These are phyloP conservation scores for Nicotiana noctiflora DNA, from an alignment of 257 asterid genomes.

Conservation along the genomic window DNA sequence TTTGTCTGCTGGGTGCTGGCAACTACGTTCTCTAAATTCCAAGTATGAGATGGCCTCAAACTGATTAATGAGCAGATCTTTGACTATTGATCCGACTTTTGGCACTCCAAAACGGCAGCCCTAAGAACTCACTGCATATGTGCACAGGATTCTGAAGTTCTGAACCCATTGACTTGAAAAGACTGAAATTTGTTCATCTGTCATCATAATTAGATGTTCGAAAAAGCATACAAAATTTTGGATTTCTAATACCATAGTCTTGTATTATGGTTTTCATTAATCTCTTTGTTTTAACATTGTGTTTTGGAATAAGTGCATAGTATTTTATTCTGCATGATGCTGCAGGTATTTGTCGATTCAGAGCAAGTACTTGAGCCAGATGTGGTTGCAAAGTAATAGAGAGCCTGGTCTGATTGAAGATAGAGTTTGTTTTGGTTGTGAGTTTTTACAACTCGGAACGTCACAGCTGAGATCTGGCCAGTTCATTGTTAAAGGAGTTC, in stretches of 20 bases:
- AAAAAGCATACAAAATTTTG: not conserved
- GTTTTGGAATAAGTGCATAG: not conserved
- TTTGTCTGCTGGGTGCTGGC: not conserved
- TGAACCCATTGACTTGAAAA: not conserved
- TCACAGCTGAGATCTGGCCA: not conserved
- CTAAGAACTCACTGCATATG: not conserved
- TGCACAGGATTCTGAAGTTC: not conserved
- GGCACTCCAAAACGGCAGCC: not conserved
- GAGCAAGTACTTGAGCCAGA: not conserved
- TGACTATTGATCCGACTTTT: not conserved
- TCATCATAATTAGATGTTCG: not conserved
- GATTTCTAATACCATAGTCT: not conserved
- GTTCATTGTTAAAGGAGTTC: not conserved
- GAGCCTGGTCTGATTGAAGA: not conserved
- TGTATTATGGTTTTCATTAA: not conserved
- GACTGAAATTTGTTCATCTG: not conserved
- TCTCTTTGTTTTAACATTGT: not conserved
- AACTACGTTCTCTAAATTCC: not conserved
- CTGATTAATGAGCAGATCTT: not conserved
- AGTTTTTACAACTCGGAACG: not conserved
- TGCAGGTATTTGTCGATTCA: constrained; percentile 8
- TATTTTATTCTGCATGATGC: not conserved
- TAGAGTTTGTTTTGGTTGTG: not conserved
- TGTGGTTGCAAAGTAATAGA: not conserved
- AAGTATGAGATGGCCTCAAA: not conserved